Evolutionary conservation across 177 flowering plant genomes (phyloP).

Genomic region (Telopea speciosissima): DNA sequence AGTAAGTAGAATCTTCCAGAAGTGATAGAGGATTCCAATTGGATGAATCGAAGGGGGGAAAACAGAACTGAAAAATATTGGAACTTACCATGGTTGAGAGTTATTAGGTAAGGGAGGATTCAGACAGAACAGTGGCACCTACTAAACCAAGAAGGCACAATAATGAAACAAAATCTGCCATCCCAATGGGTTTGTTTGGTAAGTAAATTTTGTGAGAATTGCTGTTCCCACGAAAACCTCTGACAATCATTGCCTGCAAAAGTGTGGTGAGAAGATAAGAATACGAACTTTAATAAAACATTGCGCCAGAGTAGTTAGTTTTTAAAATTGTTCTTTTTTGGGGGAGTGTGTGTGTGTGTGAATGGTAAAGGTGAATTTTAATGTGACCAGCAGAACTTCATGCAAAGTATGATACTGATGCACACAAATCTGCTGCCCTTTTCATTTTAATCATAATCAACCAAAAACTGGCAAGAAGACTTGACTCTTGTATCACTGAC

Average conservation of each 20-base stretch:
- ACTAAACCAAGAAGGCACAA: conserved; percentile 51
- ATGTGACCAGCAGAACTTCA: not conserved
- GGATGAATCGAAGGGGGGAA: not conserved
- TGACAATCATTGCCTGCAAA: conserved; percentile 86
- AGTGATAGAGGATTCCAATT: not conserved
- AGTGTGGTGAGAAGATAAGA: not conserved
- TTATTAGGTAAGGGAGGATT: conserved; percentile 34
- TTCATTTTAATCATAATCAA: not conserved
- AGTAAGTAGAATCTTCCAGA: not conserved
- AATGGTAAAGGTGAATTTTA: not conserved
- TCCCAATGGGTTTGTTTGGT: conserved; percentile 34
- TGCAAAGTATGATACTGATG: not conserved
- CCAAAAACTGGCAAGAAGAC: not conserved
- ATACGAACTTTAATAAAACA: not conserved
- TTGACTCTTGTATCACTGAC: not conserved
- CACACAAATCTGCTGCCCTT: not conserved
- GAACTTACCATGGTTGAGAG: not conserved
- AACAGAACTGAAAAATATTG: not conserved
- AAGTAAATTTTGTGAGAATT: conserved; percentile 57
- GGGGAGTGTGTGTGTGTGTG: too few relatives aligned
- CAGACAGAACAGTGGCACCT: conserved; percentile 49
- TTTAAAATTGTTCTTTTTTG: too few relatives aligned
- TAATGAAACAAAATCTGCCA: conserved; percentile 48
- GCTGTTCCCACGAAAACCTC: conserved; percentile 89
- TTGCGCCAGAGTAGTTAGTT: not conserved